Base-by-base conservation (phyloP, 148 eudicot species). In the Nepenthes mirabilis region DNA sequence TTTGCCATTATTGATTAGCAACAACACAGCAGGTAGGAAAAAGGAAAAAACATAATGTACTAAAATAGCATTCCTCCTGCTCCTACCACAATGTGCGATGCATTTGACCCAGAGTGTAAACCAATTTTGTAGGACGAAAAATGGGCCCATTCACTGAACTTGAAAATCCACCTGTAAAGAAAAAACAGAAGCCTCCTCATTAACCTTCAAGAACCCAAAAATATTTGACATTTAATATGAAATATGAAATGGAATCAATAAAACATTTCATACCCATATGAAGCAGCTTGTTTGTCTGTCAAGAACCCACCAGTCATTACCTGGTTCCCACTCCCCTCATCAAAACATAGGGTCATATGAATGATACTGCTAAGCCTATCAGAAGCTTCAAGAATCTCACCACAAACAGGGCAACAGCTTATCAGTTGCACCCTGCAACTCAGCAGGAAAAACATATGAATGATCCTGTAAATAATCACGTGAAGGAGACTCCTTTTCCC, bases 241-340 rank as follows among this genome's bases (percentile, higher is more conserved):
- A 37, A 43, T 23, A 43, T 56, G 43, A 57, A 72, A 36, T 5
- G 47, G 59, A 23, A 23, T 23, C 23, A 23, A 47, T 23, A 56
- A 63, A 34, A 50, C 34, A 60, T 53, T 65, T 53, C 86, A 62
- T 73, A 91, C 97, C 97, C 97, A 58, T 76, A 78, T 43, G 97
- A 78, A 60, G 97, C 97, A 60, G 97, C 97, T 71, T 91, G 84
- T 70, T 82, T 86, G 68, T 91, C 96, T n/a, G 97, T 91, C 76
- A 91, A 77, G 78, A 85, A 91, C 50, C 96, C 96, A 60, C 97
- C 97, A 51, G 88, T 80, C 97, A 91, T 88, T 66, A 80, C 80
- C 65, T 83, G 85, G 67, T 77, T 80, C 59, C 97, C 94, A 70
- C 94, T 85, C 58, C 97, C 97, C 75, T 91, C 97, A 70, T 91